phyloP scores from a whole-genome alignment of 441 rosid genomes.

The Gossypium trilobum region DNA sequence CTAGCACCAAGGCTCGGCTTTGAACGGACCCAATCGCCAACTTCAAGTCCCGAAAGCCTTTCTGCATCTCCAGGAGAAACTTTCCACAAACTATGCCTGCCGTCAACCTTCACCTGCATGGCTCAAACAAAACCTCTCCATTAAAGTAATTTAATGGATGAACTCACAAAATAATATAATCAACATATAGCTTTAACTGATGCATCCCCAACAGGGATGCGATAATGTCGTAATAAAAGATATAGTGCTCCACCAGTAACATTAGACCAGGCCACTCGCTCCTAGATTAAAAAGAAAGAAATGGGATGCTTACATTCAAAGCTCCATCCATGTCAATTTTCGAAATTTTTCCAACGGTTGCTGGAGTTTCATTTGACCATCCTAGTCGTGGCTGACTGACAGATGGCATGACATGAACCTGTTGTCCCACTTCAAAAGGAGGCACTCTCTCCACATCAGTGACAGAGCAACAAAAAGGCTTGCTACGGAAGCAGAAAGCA shows the following conservation, averaged over 20 bases:
- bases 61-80: constrained; percentile 98
- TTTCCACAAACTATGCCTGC: constrained; percentile 72
- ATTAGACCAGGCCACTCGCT: background rate
- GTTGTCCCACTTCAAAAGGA: constrained; percentile 87
- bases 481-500: constrained; percentile 93
- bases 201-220: background rate
- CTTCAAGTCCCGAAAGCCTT: constrained; percentile 89
- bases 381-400: constrained; percentile 89
- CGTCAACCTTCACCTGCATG: constrained; percentile 70
- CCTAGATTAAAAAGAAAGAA: background rate
- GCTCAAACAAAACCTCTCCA: constrained; percentile 14
- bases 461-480: constrained; percentile 82
- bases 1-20: constrained; percentile 82
- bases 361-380: constrained; percentile 93
- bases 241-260: background rate
- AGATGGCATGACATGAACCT: constrained; percentile 72
- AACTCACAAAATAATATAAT: too few species aligned
- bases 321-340: constrained; percentile 97
- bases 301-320: constrained; percentile 58
- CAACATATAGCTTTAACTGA: background rate
- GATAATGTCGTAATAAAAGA: background rate
- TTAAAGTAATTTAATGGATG: background rate
- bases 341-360: constrained; percentile 75
- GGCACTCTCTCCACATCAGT: constrained; percentile 87
- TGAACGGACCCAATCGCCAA: constrained; percentile 97